A percentile compares a stretch with the other conserved stretches of the same genome.
Evolutionary conservation across 495 filamentous ascomycete genomes (phyloP).

Genomic region (Parmelia sp.): DNA sequence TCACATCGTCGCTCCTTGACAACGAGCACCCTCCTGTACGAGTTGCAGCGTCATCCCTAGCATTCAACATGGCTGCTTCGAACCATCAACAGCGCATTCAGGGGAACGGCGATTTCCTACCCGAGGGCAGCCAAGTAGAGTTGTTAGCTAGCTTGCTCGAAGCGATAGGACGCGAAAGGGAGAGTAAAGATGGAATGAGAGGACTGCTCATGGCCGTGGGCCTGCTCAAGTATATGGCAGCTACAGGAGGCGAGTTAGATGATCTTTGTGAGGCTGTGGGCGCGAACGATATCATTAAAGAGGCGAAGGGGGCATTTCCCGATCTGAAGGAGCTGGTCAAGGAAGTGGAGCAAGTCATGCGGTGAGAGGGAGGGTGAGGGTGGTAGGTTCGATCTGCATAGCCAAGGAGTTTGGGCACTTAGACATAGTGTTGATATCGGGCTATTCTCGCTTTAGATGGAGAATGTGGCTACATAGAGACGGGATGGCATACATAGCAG

Average conservation of each 20-base stretch:
- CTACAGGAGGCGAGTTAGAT: slow-evolving; percentile 60
- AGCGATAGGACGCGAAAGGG: slow-evolving; percentile 52
- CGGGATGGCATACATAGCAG: no score
- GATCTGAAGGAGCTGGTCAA: slow-evolving; percentile 42
- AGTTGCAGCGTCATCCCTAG: slow-evolving; percentile 72
- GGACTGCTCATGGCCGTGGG: slow-evolving; percentile 69
- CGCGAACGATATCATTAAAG: slow-evolving; percentile 51
- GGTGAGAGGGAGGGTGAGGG: neutral
- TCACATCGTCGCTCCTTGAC: slow-evolving; percentile 51
- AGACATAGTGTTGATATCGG: no score
- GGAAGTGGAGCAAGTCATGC: slow-evolving; percentile 46
- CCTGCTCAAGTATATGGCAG: slow-evolving; percentile 62
- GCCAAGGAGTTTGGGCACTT: neutral
- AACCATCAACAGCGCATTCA: slow-evolving; percentile 60
- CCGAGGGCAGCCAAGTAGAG: slow-evolving; percentile 68
- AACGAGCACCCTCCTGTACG: slow-evolving; percentile 47
- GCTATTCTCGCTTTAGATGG: no score
- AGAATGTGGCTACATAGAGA: no score
- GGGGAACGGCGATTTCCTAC: slow-evolving; percentile 51
- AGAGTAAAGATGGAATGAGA: slow-evolving; percentile 62
- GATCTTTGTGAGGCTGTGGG: slow-evolving; percentile 71
- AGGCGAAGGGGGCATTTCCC: slow-evolving; percentile 37
- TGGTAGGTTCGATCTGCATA: slow-evolving; percentile 7
- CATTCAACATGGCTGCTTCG: slow-evolving; percentile 70
- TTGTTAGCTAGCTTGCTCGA: slow-evolving; percentile 71